Conservation (phyloP, 176 grass and related monocot genomes). For the Zizania latifolia region DNA sequence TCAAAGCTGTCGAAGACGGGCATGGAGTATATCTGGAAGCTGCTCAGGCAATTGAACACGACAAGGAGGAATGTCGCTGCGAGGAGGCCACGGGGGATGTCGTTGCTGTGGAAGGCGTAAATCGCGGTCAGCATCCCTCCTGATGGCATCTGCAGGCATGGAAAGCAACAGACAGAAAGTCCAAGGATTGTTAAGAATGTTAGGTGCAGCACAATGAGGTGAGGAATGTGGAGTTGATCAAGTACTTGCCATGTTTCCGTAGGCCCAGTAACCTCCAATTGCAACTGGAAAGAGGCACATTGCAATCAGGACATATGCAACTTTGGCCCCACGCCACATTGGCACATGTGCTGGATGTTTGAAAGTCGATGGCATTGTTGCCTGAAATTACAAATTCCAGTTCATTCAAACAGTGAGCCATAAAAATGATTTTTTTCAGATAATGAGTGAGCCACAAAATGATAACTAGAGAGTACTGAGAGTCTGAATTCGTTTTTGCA, state of each 20-base stretch:
- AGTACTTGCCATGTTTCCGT: conserved; percentile 86
- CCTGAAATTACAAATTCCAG: conserved; percentile 40
- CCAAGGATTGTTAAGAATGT: not conserved
- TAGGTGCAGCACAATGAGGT: not conserved
- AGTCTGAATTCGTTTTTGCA: not conserved
- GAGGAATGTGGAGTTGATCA: conserved; percentile 4
- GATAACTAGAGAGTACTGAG: not conserved
- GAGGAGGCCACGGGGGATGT: conserved; percentile 58
- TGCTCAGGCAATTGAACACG: conserved; percentile 95
- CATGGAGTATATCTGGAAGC: conserved; percentile 99
- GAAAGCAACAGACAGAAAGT: conserved; percentile 13
- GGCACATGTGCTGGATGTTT: conserved; percentile 95
- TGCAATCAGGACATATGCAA: conserved; percentile 75
- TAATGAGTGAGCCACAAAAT: not conserved
- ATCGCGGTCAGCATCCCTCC: conserved; percentile 83
- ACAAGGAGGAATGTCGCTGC: conserved; percentile 78
- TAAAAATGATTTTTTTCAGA: too few species aligned
- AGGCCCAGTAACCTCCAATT: conserved; percentile 91
- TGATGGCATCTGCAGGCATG: conserved; percentile 59
- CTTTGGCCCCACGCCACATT: conserved; percentile 95
- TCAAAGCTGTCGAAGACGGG: conserved; percentile 93
- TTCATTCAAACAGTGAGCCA: not conserved
- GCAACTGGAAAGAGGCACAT: conserved; percentile 92
- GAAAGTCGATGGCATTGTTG: conserved; percentile 94
- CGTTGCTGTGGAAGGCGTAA: conserved; percentile 79